Evolutionary conservation across 1,139 yeast species (phyloP).

Genomic region (Eremothecium gossypii): DNA sequence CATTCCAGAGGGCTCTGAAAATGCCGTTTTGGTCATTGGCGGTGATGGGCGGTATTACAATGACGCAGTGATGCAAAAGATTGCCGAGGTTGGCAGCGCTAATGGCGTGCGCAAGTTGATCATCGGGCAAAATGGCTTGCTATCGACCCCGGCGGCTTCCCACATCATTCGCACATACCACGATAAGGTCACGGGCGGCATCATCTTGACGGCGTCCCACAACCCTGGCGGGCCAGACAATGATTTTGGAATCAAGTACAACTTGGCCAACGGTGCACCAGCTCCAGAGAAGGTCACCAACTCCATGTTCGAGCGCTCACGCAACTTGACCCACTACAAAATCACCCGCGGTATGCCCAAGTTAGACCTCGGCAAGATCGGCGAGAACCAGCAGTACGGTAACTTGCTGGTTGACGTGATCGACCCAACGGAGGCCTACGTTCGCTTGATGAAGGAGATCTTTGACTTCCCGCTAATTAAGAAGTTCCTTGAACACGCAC

Average conservation of each 20-base stretch:
- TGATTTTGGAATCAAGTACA: constrained; percentile 94
- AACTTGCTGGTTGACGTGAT: constrained; percentile 66
- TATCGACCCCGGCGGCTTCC: constrained; percentile 95
- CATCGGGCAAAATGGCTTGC: constrained; percentile 77
- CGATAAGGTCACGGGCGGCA: constrained; percentile 78
- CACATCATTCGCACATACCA: constrained; percentile 67
- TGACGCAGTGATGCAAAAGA: constrained; percentile 69
- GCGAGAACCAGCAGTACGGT: constrained; percentile 37
- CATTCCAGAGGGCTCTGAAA: constrained; percentile 80
- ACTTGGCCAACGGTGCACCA: constrained; percentile 93
- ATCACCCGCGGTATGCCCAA: constrained; percentile 44
- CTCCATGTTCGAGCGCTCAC: constrained; percentile 67
- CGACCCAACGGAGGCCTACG: constrained; percentile 74
- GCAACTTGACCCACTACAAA: constrained; percentile 50
- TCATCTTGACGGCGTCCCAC: constrained; percentile 92
- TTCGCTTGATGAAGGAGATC: constrained; percentile 68
- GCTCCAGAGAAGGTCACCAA: constrained; percentile 97
- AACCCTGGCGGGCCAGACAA: constrained; percentile 97
- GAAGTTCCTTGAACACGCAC: constrained; percentile 47
- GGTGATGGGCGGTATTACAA: constrained; percentile 97
- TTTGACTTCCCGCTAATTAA: constrained; percentile 83
- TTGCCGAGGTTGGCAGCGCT: constrained; percentile 78
- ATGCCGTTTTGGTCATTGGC: constrained; percentile 78
- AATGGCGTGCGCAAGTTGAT: constrained; percentile 81
- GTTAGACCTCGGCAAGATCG: constrained; percentile 54